These are phyloP conservation scores for Magnaporthiopsis incrustans DNA, from an alignment of 2,329 filamentous ascomycete species.

Conservation along the genomic window DNA sequence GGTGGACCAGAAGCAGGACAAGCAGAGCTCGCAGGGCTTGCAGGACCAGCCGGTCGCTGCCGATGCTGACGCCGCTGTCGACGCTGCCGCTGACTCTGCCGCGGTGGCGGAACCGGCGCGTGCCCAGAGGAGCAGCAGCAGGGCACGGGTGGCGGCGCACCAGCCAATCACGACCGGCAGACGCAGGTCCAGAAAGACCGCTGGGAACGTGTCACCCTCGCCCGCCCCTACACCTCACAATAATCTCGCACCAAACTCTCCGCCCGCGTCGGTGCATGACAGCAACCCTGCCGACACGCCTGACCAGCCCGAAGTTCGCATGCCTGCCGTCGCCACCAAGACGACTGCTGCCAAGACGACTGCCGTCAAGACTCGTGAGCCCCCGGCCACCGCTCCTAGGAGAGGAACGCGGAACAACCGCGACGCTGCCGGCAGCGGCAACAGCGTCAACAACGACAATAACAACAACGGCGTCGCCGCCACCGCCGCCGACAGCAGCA, in stretches of 20 bases:
- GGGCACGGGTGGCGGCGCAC: constrained; percentile 11
- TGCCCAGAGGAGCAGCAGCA: constrained; percentile 9
- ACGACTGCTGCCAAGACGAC: constrained; percentile 1
- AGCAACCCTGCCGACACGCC: constrained; percentile 1
- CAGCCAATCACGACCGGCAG: constrained; percentile 21
- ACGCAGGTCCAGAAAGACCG: constrained; percentile 19
- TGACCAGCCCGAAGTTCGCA: constrained; percentile 3
- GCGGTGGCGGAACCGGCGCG: constrained; percentile 4
- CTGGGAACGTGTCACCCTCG: constrained; percentile 18
- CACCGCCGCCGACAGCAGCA: constrained; percentile 6
- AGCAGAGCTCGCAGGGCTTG: background rate
- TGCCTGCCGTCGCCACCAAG: constrained; percentile 4
- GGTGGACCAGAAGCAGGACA: constrained; percentile 2
- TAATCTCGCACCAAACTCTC: constrained; percentile 9
- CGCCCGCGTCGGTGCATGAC: constrained; percentile 9
- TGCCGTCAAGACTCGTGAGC: constrained; percentile 1
- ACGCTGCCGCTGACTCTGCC: background rate
- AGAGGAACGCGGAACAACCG: constrained; percentile 5
- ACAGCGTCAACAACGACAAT: constrained; percentile 5
- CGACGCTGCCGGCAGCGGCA: constrained; percentile 13
- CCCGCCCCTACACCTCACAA: constrained; percentile 11
- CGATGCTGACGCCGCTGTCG: constrained; percentile 6
- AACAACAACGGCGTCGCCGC: constrained; percentile 14
- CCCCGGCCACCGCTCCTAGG: background rate
- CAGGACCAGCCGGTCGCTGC: background rate